Percentiles rank a stretch among this genome's conserved stretches.
phyloP scores from a whole-genome alignment of 192 early-diverging fungal species.

The Backusella tuberculispora region DNA sequence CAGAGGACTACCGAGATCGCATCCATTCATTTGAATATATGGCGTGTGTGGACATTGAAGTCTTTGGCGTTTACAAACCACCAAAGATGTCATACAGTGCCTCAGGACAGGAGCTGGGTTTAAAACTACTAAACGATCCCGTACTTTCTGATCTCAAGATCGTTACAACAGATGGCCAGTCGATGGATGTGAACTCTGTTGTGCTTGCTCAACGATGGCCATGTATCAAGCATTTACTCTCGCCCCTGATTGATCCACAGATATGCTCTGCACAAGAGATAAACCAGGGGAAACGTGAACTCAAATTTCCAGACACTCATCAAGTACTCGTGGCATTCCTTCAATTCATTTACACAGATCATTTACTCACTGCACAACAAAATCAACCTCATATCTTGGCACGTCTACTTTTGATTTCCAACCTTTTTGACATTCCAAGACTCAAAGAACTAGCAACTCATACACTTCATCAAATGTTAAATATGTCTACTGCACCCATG shows the following conservation, averaged over 20 bases:
- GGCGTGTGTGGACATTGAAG: constrained; percentile 68
- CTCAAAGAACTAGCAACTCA: constrained; percentile 60
- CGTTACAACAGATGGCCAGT: constrained; percentile 50
- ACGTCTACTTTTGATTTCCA: constrained; percentile 62
- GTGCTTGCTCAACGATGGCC: constrained; percentile 59
- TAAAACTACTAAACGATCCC: constrained; percentile 53
- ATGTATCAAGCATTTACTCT: neutral
- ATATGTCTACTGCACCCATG: constrained; percentile 62
- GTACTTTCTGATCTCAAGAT: constrained; percentile 59
- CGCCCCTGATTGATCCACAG: neutral
- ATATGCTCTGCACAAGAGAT: constrained; percentile 21
- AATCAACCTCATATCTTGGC: constrained; percentile 65
- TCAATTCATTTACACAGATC: constrained; percentile 70
- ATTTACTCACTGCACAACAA: constrained; percentile 65
- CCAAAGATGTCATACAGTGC: constrained; percentile 54
- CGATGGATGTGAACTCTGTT: constrained; percentile 54
- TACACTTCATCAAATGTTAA: constrained; percentile 63
- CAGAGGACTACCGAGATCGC: constrained; percentile 76
- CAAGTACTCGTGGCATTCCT: constrained; percentile 63
- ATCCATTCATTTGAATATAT: constrained; percentile 77
- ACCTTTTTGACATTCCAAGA: constrained; percentile 60
- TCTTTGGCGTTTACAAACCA: constrained; percentile 66
- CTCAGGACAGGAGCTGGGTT: constrained; percentile 60
- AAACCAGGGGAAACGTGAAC: constrained; percentile 3
- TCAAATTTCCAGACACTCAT: constrained; percentile 50